phyloP scores from a whole-genome alignment of 306 rosid genomes.

The Ceratonia siliqua region DNA sequence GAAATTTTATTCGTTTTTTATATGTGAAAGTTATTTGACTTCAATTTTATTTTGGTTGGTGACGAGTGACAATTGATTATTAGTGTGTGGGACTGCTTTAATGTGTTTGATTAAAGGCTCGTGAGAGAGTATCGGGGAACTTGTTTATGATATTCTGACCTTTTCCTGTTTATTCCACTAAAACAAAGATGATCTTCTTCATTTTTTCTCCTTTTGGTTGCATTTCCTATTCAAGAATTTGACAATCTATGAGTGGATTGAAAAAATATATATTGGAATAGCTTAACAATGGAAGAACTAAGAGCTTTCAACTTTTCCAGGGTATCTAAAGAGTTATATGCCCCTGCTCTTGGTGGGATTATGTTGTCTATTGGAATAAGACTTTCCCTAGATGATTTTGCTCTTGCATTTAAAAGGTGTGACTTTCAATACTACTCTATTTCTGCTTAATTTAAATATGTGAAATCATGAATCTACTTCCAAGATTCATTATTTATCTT shows the following conservation, averaged over 20 bases:
- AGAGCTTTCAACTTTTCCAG: constrained; percentile 50
- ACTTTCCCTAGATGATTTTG: constrained; percentile 85
- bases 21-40: not conserved
- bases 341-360: constrained; percentile 99
- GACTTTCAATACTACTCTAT: constrained; percentile 19
- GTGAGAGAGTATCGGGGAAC: constrained; percentile 18
- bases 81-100: constrained; percentile 29
- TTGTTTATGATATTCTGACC: not conserved
- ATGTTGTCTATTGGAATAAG: constrained; percentile 93
- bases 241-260: constrained; percentile 1
- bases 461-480: constrained; percentile 38
- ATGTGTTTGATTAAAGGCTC: constrained; percentile 47
- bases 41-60: constrained; percentile 26
- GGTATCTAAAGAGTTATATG: constrained; percentile 93
- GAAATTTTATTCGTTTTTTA: not conserved
- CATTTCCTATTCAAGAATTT: constrained; percentile 8
- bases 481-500: constrained; percentile 35
- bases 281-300: constrained; percentile 33
- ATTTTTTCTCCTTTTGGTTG: not conserved
- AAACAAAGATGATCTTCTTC: not conserved
- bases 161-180: constrained; percentile 2
- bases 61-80: constrained; percentile 2
- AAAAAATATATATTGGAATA: not conserved
- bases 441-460: constrained; percentile 10
- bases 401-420: constrained; percentile 88